These are phyloP conservation scores for Xylaria sp. DNA, from an alignment of 2,329 filamentous ascomycete species.

Conservation along the genomic window DNA sequence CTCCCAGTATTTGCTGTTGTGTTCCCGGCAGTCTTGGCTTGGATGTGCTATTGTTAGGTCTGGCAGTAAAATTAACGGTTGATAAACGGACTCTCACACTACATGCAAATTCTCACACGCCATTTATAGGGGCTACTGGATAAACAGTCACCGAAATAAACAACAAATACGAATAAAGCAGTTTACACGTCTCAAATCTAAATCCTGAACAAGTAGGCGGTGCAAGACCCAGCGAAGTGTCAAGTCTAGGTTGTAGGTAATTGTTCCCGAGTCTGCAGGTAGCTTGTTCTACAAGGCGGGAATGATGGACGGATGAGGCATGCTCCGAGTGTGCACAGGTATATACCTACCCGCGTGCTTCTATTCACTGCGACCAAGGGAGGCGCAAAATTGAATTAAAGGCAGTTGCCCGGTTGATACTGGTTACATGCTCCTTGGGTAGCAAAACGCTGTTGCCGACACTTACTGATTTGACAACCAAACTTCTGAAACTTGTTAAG, in stretches of 20 bases:
- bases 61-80: constrained; percentile 1
- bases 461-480: neutral
- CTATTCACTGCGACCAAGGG: neutral
- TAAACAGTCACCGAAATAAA: neutral
- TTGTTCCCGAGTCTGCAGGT: neutral
- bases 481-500: neutral
- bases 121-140: neutral
- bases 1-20: neutral
- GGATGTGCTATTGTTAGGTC: constrained; percentile 21
- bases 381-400: neutral
- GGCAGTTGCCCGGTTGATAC: constrained; percentile 9
- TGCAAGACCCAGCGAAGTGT: neutral
- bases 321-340: neutral
- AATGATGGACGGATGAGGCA: neutral
- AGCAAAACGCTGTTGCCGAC: neutral
- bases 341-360: neutral
- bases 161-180: neutral
- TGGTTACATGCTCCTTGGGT: neutral
- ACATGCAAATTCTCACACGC: neutral
- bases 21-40: neutral
- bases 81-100: neutral
- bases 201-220: neutral
- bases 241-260: neutral
- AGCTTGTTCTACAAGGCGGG: neutral
- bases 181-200: constrained; percentile 17